Base-by-base conservation (phyloP, 306 rosid genomes). In the Quercus alba region DNA sequence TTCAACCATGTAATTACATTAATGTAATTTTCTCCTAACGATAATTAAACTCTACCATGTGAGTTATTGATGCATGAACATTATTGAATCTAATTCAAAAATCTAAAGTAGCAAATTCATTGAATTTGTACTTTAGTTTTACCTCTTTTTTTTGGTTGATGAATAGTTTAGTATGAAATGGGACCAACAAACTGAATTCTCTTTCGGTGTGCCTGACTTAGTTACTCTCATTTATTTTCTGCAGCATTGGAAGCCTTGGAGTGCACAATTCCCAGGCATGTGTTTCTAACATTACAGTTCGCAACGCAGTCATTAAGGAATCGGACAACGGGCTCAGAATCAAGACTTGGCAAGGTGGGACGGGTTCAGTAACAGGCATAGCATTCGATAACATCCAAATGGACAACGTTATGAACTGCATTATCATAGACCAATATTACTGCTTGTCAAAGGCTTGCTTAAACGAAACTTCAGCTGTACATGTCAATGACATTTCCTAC, bases 311-410 rank as follows among this genome's bases (percentile, higher is more conserved):
- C 74, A 91, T 96, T 21, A 89, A 56, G 55, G 94, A 93, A 78
- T 93, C 99, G 2, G 97, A 96, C 88, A 96, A 96, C 17, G 99
- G 99, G 5, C 67, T 93, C 0, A 85, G 99, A 35, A 91, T 96
- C 68, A 96, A 96, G 88, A 96, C 99, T 75, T 96, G 99, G 99
- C 99, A 96, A 86, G 99, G 99, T 0, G 98, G 99, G 3, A 81
- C 86, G 56, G 98, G 99, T 0, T 85, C 97, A 1, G 99, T 96
- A 46, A 76, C 88, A 0, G 86, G 85, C 1, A 62, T 96, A 15
- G 70, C 73, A 41, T 96, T 96, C 77, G 89, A 88, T 58, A 90
- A 85, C 92, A 91, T 96, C 46, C 88, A 91, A 75, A 93, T 96
- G 99, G 97, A 93, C 76, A 91, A 87, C 21, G 99, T 96, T 1